Percentiles rank a stretch among this genome's conserved stretches.
Conservation (phyloP, 768 basidiomycete species). For the Hericium coralloides region DNA sequence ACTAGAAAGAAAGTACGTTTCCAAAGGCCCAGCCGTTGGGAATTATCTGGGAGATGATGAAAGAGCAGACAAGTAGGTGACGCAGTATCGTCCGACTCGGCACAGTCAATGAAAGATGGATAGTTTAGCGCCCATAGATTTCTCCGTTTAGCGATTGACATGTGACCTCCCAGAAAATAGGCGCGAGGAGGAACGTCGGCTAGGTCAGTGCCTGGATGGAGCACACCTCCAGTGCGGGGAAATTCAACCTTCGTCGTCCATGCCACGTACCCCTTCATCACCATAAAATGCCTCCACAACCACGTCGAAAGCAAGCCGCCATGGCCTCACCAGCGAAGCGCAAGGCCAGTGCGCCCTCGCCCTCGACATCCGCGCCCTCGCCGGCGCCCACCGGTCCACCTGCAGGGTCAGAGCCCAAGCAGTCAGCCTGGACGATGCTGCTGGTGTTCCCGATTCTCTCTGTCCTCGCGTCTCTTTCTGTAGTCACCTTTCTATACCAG, state of each 20-base stretch:
- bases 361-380: not conserved
- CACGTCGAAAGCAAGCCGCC: constrained; percentile 7
- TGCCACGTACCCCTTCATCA: not conserved
- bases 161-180: not conserved
- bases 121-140: too few species aligned
- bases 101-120: too few species aligned
- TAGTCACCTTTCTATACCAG: constrained; percentile 54
- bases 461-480: constrained; percentile 32
- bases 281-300: constrained; percentile 8
- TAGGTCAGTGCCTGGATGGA: not conserved
- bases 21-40: constrained; percentile 4
- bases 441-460: constrained; percentile 21
- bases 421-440: constrained; percentile 1
- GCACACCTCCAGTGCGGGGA: not conserved
- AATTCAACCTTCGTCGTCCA: not conserved
- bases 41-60: not conserved
- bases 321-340: not conserved
- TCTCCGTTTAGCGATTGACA: not conserved
- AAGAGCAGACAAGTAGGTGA: not conserved
- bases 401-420: not conserved
- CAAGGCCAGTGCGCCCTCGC: not conserved
- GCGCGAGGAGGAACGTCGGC: not conserved
- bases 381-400: not conserved
- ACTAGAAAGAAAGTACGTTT: not conserved
- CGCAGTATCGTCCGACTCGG: not conserved